phyloP scores from a whole-genome alignment of 306 rosid species.

The Lathyrus aphaca region DNA sequence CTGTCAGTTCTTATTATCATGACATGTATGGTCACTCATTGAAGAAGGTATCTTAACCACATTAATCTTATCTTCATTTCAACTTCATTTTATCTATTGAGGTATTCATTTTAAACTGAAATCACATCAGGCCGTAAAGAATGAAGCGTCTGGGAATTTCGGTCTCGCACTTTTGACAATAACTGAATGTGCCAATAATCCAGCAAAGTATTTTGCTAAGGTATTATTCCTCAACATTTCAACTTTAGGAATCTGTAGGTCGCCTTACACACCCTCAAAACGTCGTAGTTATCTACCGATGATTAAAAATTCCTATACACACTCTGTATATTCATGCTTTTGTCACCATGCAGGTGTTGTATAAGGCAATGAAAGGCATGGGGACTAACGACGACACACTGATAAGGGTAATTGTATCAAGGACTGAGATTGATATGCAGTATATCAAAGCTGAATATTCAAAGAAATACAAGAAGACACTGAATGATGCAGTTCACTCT shows the following conservation, averaged over 20 bases:
- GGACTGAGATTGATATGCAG: constrained; percentile 77
- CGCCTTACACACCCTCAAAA: too few species aligned
- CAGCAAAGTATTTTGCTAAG: constrained; percentile 66
- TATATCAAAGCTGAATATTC: constrained; percentile 64
- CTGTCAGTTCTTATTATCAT: constrained; percentile 57
- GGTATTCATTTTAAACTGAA: constrained; percentile 4
- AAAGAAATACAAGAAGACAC: constrained; percentile 54
- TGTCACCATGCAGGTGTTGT: constrained; percentile 51
- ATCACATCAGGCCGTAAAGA: constrained; percentile 55
- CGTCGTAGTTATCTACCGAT: too few species aligned
- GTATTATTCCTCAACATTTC: constrained; percentile 47
- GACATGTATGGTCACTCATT: constrained; percentile 57
- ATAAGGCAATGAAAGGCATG: constrained; percentile 69
- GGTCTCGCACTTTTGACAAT: constrained; percentile 63
- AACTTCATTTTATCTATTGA: neutral
- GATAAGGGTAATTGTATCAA: constrained; percentile 65
- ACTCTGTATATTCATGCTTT: constrained; percentile 2
- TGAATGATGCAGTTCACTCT: constrained; percentile 68
- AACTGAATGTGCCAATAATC: constrained; percentile 56
- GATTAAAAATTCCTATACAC: neutral
- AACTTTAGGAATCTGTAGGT: neutral
- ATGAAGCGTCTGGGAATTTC: constrained; percentile 65
- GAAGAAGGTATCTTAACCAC: constrained; percentile 51
- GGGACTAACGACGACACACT: constrained; percentile 68
- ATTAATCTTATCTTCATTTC: neutral